Evolutionary conservation across 345 rosid genomes (phyloP).

Genomic region (Balakata baccata): DNA sequence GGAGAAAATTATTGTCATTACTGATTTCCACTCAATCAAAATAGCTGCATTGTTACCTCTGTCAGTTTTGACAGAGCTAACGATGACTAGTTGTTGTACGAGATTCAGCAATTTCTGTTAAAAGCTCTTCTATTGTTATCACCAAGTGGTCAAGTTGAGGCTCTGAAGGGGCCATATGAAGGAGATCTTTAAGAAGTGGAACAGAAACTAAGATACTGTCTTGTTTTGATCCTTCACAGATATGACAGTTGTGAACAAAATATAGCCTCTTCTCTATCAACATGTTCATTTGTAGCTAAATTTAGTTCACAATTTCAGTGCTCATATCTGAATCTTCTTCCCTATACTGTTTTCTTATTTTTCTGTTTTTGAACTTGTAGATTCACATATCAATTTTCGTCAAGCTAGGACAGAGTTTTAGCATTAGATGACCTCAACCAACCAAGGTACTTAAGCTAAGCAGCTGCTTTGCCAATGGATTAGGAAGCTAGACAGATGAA

Average conservation of each 20-base stretch:
- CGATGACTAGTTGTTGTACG: background rate
- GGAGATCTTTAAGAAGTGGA: background rate
- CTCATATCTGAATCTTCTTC: background rate
- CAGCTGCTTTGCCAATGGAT: background rate
- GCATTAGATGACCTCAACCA: background rate
- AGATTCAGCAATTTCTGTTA: background rate
- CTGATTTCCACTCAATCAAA: slow-evolving; percentile 21
- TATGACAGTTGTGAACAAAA: background rate
- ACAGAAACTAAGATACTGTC: background rate
- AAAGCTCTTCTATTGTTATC: background rate
- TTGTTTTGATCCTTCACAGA: background rate
- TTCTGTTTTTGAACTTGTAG: background rate
- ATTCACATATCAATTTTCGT: background rate
- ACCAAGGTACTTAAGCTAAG: slow-evolving; percentile 3
- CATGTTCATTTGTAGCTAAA: background rate
- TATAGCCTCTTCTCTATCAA: background rate
- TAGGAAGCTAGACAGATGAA: background rate
- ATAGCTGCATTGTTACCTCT: background rate
- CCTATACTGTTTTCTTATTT: background rate
- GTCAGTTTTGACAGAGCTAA: background rate
- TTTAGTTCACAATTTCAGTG: background rate
- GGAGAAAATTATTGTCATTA: slow-evolving; percentile 43
- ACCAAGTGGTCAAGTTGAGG: background rate
- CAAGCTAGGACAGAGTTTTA: background rate
- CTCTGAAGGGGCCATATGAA: background rate